These are phyloP conservation scores for Candida vartiovaarae DNA, from an alignment of 805 yeast genomes.

Conservation along the genomic window DNA sequence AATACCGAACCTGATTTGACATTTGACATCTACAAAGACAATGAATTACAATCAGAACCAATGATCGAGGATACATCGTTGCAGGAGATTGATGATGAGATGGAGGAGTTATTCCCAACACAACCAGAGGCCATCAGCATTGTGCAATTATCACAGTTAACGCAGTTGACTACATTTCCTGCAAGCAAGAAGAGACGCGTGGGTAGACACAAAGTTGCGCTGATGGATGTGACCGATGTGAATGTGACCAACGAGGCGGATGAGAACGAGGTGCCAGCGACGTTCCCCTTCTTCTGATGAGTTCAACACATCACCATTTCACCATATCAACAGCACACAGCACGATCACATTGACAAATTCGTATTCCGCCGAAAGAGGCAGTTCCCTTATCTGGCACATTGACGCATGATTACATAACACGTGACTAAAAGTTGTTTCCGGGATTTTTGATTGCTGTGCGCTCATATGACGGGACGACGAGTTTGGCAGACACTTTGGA, in stretches of 20 bases:
- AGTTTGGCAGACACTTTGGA: too few species aligned
- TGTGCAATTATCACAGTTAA: slow-evolving; percentile 15
- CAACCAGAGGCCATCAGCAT: slow-evolving; percentile 20
- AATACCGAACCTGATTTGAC: too few species aligned
- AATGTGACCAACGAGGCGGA: background rate
- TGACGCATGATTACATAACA: too few species aligned
- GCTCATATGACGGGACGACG: too few species aligned
- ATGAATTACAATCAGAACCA: slow-evolving; percentile 1
- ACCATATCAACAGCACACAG: background rate
- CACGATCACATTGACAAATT: too few species aligned
- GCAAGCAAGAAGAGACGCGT: background rate
- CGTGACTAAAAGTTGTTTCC: too few species aligned
- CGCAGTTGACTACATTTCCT: background rate
- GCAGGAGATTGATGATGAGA: slow-evolving; percentile 19
- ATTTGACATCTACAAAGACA: background rate
- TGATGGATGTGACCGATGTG: background rate
- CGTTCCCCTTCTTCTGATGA: slow-evolving; percentile 6
- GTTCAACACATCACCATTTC: background rate
- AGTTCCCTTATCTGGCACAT: too few species aligned
- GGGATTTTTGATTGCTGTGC: too few species aligned
- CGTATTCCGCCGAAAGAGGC: too few species aligned
- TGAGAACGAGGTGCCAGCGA: slow-evolving; percentile 7
- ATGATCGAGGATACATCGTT: slow-evolving; percentile 5
- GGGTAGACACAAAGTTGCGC: background rate
- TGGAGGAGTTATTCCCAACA: slow-evolving; percentile 24